phyloP scores from a whole-genome alignment of 805 yeast genomes.

The Pichia cephalocereana region DNA sequence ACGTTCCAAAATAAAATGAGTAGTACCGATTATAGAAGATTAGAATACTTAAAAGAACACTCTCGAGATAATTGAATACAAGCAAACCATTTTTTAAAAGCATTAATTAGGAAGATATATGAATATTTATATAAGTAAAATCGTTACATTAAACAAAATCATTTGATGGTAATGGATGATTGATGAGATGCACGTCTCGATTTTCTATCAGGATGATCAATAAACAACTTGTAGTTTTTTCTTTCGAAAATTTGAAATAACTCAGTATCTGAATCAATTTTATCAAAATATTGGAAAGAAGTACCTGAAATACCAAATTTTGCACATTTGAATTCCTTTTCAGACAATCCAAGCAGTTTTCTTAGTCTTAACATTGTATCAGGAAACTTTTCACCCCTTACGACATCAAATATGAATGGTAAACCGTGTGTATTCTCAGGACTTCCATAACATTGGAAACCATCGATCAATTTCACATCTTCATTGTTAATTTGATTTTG shows the following conservation, averaged over 20 bases:
- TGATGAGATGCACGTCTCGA: conserved; percentile 45
- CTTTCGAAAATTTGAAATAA: conserved; percentile 37
- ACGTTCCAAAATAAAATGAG: conserved; percentile 66
- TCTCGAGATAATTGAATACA: no score
- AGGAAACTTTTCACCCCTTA: conserved; percentile 54
- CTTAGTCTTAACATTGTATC: conserved; percentile 63
- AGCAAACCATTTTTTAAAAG: no score
- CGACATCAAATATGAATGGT: conserved; percentile 70
- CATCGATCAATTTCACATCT: conserved; percentile 40
- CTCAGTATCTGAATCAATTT: conserved; percentile 43
- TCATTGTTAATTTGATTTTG: conserved; percentile 19
- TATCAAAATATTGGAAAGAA: conserved; percentile 29
- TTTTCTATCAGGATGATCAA: conserved; percentile 83
- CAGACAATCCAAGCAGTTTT: conserved; percentile 63
- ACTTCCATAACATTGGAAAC: conserved; percentile 69
- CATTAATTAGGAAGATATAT: no score
- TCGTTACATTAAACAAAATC: conserved; percentile 1
- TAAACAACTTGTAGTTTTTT: conserved; percentile 40
- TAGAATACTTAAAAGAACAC: conserved; percentile 18
- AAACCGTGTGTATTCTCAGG: conserved; percentile 63
- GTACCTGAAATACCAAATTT: conserved; percentile 48
- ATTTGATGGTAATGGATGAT: conserved; percentile 52
- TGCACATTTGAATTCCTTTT: conserved; percentile 70
- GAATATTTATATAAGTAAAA: no score
- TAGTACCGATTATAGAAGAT: conserved; percentile 66